These are phyloP conservation scores for Schizophyllum commune DNA, from an alignment of 1,284 basidiomycete genomes.

Conservation along the genomic window DNA sequence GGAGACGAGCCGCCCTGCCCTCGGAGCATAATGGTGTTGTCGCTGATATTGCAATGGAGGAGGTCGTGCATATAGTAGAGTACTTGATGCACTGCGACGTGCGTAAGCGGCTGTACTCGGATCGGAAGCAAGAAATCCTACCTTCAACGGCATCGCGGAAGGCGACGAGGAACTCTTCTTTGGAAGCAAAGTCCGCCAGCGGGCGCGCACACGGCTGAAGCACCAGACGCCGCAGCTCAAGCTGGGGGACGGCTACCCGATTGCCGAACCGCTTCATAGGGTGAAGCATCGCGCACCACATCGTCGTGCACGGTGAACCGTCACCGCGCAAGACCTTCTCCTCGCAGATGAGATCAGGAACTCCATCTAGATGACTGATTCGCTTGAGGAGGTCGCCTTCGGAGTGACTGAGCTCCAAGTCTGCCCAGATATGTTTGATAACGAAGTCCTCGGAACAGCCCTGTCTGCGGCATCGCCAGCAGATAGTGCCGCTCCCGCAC, in stretches of 20 bases:
- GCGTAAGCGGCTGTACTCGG: no score
- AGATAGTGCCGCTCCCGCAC: constrained; percentile 6
- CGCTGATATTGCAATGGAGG: no score
- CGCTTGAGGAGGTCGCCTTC: constrained; percentile 4
- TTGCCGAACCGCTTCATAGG: not conserved
- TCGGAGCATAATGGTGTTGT: constrained; percentile 6
- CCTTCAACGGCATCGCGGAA: constrained; percentile 8
- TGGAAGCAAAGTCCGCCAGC: not conserved
- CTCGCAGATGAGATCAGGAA: constrained; percentile 5
- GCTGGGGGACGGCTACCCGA: not conserved
- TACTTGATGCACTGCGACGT: no score
- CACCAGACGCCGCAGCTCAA: constrained; percentile 5
- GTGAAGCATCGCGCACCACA: not conserved
- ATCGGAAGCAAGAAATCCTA: not conserved
- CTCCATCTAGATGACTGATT: constrained; percentile 1
- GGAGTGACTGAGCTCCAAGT: not conserved
- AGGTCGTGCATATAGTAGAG: no score
- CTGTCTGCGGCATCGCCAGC: constrained; percentile 5
- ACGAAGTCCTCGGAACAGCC: constrained; percentile 5
- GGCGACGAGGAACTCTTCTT: constrained; percentile 6
- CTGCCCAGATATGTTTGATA: constrained; percentile 10
- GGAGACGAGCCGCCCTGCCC: not conserved
- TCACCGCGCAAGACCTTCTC: not conserved
- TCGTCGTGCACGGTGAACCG: not conserved
- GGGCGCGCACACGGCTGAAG: constrained; percentile 1